These are phyloP conservation scores for Saccharum officinarum DNA, from an alignment of 176 grass and related monocot species.

Conservation along the genomic window DNA sequence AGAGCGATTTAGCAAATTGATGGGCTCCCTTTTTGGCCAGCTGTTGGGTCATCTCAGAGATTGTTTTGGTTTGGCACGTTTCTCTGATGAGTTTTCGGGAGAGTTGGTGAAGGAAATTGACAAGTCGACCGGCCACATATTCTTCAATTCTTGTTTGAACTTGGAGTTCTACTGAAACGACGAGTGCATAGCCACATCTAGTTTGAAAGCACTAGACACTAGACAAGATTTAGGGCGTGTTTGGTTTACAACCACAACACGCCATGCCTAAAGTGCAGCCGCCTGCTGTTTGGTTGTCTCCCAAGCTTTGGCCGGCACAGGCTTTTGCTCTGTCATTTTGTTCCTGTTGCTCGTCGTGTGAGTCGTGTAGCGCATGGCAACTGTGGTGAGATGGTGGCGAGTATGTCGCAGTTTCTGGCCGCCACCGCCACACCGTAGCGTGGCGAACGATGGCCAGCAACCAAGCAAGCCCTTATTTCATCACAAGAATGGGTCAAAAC, in stretches of 20 bases:
- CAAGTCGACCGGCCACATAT: not conserved
- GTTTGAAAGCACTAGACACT: not conserved
- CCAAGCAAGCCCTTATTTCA: no score
- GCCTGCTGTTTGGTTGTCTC: no score
- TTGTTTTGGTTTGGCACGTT: slow-evolving; percentile 23
- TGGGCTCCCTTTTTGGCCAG: not conserved
- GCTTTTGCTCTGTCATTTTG: no score
- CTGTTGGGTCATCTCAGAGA: slow-evolving; percentile 31
- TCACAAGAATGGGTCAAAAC: not conserved
- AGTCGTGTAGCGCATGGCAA: no score
- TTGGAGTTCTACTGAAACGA: not conserved
- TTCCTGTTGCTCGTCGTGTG: no score
- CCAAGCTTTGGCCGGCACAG: no score
- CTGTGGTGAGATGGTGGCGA: no score
- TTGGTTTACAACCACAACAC: no score
- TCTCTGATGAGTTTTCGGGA: slow-evolving; percentile 7
- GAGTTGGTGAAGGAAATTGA: slow-evolving; percentile 39
- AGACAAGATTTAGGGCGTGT: not conserved
- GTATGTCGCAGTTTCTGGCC: no score
- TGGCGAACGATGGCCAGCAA: no score
- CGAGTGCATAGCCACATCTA: not conserved
- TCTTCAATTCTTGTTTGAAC: not conserved
- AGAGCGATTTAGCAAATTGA: slow-evolving; percentile 8
- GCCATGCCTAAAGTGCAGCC: no score
- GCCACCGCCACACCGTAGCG: no score